A percentile compares a stretch with the other conserved stretches of the same genome.
Conservation (phyloP, 1,284 basidiomycete species). For the Sanghuangporus sanghuang region DNA sequence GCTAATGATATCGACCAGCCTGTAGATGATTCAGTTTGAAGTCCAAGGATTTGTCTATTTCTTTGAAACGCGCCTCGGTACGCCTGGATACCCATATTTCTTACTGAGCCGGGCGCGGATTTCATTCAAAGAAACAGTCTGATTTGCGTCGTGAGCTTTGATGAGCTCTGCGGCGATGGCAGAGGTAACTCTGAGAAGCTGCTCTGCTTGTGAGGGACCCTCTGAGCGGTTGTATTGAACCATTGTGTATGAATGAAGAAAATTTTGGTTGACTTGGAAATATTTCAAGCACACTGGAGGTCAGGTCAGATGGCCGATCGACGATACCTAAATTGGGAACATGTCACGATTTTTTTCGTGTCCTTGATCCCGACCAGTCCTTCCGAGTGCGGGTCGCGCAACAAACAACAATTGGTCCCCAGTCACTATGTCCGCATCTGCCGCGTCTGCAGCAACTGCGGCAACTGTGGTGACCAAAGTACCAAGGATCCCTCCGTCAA, state of each 20-base stretch:
- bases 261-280: neutral
- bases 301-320: no score
- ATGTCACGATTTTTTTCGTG: neutral
- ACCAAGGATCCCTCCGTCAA: conserved; percentile 41
- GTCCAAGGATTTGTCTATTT: no score
- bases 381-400: no score
- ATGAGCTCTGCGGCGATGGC: conserved; percentile 95
- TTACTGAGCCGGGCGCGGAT: conserved; percentile 88
- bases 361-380: neutral
- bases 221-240: conserved; percentile 8
- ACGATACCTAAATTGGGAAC: neutral
- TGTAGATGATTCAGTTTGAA: neutral
- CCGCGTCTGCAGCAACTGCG: conserved; percentile 24
- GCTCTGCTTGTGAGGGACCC: conserved; percentile 87
- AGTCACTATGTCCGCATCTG: neutral
- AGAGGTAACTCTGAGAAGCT: conserved; percentile 87
- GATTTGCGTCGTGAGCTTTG: conserved; percentile 76
- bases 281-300: no score
- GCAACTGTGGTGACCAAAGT: conserved; percentile 27
- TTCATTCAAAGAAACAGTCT: conserved; percentile 81
- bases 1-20: conserved; percentile 94
- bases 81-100: conserved; percentile 80
- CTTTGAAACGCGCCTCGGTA: conserved; percentile 50
- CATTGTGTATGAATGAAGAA: neutral
- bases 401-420: neutral